Evolutionary conservation across 2,329 filamentous ascomycete species (phyloP).

Genomic region (Phyllosticta citriasiana): DNA sequence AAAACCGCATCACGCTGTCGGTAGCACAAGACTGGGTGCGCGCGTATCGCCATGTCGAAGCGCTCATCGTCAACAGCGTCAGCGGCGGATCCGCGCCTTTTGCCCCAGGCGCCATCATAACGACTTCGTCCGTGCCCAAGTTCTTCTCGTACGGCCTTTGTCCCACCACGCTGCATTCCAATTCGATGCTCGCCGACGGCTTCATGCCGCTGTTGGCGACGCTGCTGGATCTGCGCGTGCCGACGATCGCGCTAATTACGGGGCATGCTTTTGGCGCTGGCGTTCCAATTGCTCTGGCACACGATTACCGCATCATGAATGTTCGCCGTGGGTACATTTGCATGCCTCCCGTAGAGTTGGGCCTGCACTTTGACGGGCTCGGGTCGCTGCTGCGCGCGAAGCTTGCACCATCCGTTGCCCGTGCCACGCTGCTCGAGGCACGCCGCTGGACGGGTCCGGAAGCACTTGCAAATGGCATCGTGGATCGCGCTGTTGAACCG

Average conservation of each 20-base stretch:
- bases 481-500: conserved; percentile 42
- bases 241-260: conserved; percentile 39
- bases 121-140: conserved; percentile 40
- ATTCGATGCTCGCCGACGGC: conserved; percentile 39
- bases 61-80: conserved; percentile 35
- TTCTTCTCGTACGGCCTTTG: conserved; percentile 32
- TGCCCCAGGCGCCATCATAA: conserved; percentile 30
- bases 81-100: conserved; percentile 33
- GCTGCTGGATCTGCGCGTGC: conserved; percentile 39
- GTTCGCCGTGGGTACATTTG: conserved; percentile 22
- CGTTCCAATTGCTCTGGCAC: conserved; percentile 37
- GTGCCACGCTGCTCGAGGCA: conserved; percentile 48
- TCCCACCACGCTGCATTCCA: conserved; percentile 33
- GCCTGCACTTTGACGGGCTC: conserved; percentile 47
- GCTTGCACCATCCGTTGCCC: conserved; percentile 39
- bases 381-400: conserved; percentile 44
- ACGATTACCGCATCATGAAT: conserved; percentile 39
- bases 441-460: conserved; percentile 45
- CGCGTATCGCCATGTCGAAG: conserved; percentile 39
- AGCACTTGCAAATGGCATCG: conserved; percentile 43
- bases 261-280: conserved; percentile 42
- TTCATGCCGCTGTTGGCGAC: conserved; percentile 46
- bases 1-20: conserved; percentile 42
- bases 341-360: conserved; percentile 44
- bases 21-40: conserved; percentile 45